These are phyloP conservation scores for Amphibolis antarctica DNA, from an alignment of 106 monocot genomes.

Conservation along the genomic window DNA sequence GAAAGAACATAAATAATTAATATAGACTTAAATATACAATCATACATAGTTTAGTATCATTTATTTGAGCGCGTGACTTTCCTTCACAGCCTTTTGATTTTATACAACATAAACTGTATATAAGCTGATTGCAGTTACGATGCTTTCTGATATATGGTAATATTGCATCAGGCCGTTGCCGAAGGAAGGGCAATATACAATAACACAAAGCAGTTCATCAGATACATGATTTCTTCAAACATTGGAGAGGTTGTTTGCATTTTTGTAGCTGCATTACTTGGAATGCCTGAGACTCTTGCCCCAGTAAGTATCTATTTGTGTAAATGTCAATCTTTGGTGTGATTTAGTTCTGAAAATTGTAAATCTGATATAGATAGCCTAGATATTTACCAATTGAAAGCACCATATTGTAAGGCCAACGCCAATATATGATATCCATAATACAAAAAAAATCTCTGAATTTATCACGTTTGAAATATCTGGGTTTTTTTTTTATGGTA, in stretches of 20 bases:
- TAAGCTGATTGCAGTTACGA: background rate
- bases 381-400: background rate
- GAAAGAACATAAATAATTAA: too few species aligned
- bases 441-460: background rate
- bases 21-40: too few species aligned
- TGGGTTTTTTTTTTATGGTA: too few species aligned
- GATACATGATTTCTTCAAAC: constrained; percentile 99
- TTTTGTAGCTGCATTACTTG: constrained; percentile 96
- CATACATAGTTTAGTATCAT: too few species aligned
- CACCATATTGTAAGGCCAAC: too few species aligned
- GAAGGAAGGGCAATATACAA: constrained; percentile 99
- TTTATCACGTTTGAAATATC: background rate
- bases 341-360: background rate
- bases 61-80: too few species aligned
- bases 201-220: constrained; percentile 97
- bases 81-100: too few species aligned
- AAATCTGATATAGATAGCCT: background rate
- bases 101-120: too few species aligned
- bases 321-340: too few species aligned
- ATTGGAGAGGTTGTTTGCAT: constrained; percentile 99
- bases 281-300: constrained; percentile 94
- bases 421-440: too few species aligned
- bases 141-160: constrained; percentile 4
- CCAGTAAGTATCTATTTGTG: constrained; percentile 46
- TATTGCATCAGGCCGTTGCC: constrained; percentile 73